Evolutionary conservation across 768 basidiomycete genomes (phyloP).

Genomic region (Termitomyces sp.): DNA sequence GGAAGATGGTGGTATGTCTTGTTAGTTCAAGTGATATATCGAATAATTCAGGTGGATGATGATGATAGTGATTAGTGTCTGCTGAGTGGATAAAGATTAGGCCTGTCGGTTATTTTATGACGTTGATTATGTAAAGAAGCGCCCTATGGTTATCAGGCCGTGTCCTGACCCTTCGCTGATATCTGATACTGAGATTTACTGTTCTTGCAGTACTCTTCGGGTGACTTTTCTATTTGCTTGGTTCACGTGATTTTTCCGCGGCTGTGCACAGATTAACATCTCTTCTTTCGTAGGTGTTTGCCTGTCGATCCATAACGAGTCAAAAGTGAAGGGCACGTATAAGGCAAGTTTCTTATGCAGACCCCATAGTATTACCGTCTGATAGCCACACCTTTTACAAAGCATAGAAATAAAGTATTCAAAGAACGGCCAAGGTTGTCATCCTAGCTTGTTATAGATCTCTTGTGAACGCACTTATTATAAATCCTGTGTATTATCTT

Average conservation of each 20-base stretch:
- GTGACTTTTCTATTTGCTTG: background rate
- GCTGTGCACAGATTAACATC: background rate
- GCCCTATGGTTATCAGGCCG: background rate
- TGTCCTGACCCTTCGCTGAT: background rate
- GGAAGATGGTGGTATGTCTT: constrained; percentile 48
- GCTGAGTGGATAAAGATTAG: background rate
- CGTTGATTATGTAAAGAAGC: background rate
- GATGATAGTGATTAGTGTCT: constrained; percentile 21
- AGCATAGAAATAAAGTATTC: background rate
- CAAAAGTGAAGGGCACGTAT: background rate
- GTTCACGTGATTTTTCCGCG: background rate
- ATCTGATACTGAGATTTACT: background rate
- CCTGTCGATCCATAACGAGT: background rate
- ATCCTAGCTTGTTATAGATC: background rate
- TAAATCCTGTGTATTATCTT: background rate
- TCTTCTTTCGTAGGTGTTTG: background rate
- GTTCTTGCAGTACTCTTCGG: too few relatives aligned
- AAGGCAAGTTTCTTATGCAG: background rate
- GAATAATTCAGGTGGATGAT: constrained; percentile 18
- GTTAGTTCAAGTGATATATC: background rate
- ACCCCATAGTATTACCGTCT: background rate
- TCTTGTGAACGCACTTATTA: too few relatives aligned
- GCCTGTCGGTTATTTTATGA: background rate
- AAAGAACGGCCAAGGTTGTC: background rate
- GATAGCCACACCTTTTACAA: background rate